phyloP scores from a whole-genome alignment of 2,329 filamentous ascomycete genomes.

The Fusarium sterilihyphosum region DNA sequence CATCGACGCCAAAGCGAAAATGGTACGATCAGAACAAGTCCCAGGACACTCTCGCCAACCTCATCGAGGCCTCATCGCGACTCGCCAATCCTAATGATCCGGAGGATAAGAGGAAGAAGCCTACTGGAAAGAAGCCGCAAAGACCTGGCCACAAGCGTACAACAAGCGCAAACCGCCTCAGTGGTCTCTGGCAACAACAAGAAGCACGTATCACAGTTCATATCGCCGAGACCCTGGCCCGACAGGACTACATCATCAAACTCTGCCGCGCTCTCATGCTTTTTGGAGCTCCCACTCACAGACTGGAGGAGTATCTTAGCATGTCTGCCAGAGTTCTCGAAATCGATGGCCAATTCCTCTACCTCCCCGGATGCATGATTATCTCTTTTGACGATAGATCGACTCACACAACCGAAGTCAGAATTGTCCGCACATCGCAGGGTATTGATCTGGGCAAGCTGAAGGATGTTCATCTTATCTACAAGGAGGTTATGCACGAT shows the following conservation, averaged over 20 bases:
- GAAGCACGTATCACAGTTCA: slow-evolving; percentile 59
- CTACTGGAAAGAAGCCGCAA: slow-evolving; percentile 45
- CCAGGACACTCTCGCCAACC: slow-evolving; percentile 57
- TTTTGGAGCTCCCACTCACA: slow-evolving; percentile 89
- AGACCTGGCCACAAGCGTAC: slow-evolving; percentile 50
- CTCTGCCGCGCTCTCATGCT: slow-evolving; percentile 87
- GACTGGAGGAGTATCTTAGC: slow-evolving; percentile 87
- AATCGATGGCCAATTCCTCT: slow-evolving; percentile 88
- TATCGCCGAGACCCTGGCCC: slow-evolving; percentile 74
- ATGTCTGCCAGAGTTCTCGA: slow-evolving; percentile 86
- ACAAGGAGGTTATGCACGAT: slow-evolving; percentile 73
- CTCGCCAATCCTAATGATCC: slow-evolving; percentile 50
- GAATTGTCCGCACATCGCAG: slow-evolving; percentile 68
- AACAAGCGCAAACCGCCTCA: slow-evolving; percentile 50
- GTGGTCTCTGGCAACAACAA: slow-evolving; percentile 54
- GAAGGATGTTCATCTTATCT: slow-evolving; percentile 68
- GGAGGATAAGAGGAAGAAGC: slow-evolving; percentile 26
- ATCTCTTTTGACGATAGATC: slow-evolving; percentile 82
- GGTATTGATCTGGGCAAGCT: slow-evolving; percentile 70
- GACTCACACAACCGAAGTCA: slow-evolving; percentile 73
- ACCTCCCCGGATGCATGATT: slow-evolving; percentile 92
- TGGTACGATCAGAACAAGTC: slow-evolving; percentile 61
- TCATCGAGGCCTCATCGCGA: slow-evolving; percentile 58
- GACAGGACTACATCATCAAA: slow-evolving; percentile 84
- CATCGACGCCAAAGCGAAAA: slow-evolving; percentile 56